A percentile compares a stretch with the other conserved stretches of the same genome.
Conservation (phyloP, 352 stramenopile genomes). For the Globisporangium paddicum region DNA sequence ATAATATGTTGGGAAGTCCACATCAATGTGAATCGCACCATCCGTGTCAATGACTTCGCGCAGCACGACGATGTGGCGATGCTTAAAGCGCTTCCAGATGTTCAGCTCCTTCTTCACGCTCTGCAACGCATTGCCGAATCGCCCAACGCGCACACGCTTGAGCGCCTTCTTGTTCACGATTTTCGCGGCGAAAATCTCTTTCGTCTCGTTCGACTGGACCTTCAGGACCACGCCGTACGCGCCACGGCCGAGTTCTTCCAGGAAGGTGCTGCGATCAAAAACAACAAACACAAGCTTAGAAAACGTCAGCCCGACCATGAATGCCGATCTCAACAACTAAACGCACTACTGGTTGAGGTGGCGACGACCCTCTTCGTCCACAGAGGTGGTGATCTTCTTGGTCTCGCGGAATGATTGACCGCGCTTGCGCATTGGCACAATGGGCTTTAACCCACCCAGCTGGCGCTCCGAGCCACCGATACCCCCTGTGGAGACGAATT, state of each 20-base stretch:
- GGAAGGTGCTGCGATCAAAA: conserved; percentile 43
- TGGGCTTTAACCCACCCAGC: conserved; percentile 48
- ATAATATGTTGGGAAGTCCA: no score
- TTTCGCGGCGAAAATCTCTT: conserved; percentile 70
- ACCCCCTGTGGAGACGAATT: background rate
- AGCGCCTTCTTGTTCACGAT: conserved; percentile 78
- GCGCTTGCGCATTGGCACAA: conserved; percentile 52
- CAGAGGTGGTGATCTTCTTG: conserved; percentile 36
- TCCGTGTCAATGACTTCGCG: conserved; percentile 95
- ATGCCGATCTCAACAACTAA: background rate
- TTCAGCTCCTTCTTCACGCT: conserved; percentile 91
- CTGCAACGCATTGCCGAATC: conserved; percentile 73
- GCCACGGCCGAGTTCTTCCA: conserved; percentile 64
- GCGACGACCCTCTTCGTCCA: conserved; percentile 45
- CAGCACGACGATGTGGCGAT: conserved; percentile 93
- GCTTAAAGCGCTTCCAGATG: conserved; percentile 96
- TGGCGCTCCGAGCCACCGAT: conserved; percentile 27
- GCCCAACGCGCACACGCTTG: conserved; percentile 57
- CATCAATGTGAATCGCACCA: conserved; percentile 27
- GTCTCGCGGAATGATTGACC: conserved; percentile 70
- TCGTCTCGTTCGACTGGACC: conserved; percentile 60
- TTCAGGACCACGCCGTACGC: conserved; percentile 73
- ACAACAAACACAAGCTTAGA: background rate
- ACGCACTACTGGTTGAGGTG: conserved; percentile 80
- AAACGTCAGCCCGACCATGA: background rate